Evolutionary conservation across 2,329 filamentous ascomycete species (phyloP).

Genomic region (Byssoonygena ceratinophila): DNA sequence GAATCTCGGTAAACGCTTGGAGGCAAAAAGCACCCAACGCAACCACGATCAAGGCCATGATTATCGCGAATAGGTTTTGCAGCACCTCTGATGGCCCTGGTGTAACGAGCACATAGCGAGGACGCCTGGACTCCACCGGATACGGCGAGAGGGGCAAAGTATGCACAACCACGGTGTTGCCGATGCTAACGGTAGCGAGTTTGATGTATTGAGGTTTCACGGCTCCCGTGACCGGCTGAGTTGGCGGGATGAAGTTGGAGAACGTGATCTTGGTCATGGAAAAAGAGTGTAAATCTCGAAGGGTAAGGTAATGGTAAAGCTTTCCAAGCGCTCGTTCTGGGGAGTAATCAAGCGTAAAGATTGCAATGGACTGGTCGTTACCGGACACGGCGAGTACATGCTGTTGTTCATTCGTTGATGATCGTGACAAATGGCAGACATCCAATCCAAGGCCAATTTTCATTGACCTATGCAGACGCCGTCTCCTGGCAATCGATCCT

Average conservation of each 20-base stretch:
- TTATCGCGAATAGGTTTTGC: conserved; percentile 45
- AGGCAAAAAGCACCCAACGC: conserved; percentile 54
- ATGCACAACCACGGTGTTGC: conserved; percentile 69
- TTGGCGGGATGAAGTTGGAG: conserved; percentile 44
- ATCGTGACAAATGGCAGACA: conserved; percentile 55
- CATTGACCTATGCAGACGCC: conserved; percentile 55
- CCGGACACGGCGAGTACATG: conserved; percentile 71
- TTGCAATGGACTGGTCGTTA: conserved; percentile 64
- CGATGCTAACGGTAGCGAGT: conserved; percentile 70
- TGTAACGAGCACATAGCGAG: conserved; percentile 60
- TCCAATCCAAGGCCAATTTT: conserved; percentile 70
- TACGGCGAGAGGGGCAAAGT: conserved; percentile 55
- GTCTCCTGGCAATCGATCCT: conserved; percentile 41
- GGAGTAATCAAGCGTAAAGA: conserved; percentile 66
- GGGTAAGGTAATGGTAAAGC: conserved; percentile 42
- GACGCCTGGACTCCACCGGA: conserved; percentile 36
- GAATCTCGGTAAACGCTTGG: conserved; percentile 51
- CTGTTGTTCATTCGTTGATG: conserved; percentile 56
- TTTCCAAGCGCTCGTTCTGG: conserved; percentile 35
- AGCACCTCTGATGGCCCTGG: conserved; percentile 45
- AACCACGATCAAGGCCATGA: conserved; percentile 52
- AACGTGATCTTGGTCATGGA: conserved; percentile 49
- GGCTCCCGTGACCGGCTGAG: conserved; percentile 38
- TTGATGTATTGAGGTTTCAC: conserved; percentile 53
- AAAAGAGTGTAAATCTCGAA: conserved; percentile 47